Conservation (phyloP, 805 yeast species). For the Lipomyces kockii region DNA sequence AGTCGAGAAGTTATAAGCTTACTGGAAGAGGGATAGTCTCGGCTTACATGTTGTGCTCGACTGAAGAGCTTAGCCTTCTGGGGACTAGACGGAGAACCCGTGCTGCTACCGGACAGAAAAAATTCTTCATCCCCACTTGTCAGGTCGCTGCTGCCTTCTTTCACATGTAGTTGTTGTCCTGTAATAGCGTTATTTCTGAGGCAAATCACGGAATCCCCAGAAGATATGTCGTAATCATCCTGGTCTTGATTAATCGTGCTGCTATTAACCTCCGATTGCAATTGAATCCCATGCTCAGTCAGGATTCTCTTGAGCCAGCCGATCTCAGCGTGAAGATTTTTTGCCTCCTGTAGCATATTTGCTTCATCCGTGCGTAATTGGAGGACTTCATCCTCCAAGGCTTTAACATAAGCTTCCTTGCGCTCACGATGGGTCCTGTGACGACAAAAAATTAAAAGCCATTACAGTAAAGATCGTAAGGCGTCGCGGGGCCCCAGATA, state of each 20-base stretch:
- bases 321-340: slow-evolving; percentile 2
- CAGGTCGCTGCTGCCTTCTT: not conserved
- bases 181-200: not conserved
- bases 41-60: not conserved
- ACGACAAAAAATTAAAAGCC: not conserved
- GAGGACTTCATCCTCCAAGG: not conserved
- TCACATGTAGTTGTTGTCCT: slow-evolving; percentile 1
- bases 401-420: slow-evolving; percentile 3
- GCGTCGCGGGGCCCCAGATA: not conserved
- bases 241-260: not conserved
- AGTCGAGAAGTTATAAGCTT: not conserved
- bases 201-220: slow-evolving; percentile 1
- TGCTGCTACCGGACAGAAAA: not conserved
- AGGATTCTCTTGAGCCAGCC: not conserved
- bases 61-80: not conserved
- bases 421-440: slow-evolving; percentile 5
- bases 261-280: not conserved
- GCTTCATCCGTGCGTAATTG: slow-evolving; percentile 4
- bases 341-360: not conserved
- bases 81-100: not conserved
- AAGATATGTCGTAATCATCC: not conserved
- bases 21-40: not conserved
- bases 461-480: slow-evolving; percentile 4
- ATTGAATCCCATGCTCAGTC: not conserved
- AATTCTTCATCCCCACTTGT: not conserved